Conservation (phyloP, 768 basidiomycete genomes). For the Rhizopogon vinicolor region DNA sequence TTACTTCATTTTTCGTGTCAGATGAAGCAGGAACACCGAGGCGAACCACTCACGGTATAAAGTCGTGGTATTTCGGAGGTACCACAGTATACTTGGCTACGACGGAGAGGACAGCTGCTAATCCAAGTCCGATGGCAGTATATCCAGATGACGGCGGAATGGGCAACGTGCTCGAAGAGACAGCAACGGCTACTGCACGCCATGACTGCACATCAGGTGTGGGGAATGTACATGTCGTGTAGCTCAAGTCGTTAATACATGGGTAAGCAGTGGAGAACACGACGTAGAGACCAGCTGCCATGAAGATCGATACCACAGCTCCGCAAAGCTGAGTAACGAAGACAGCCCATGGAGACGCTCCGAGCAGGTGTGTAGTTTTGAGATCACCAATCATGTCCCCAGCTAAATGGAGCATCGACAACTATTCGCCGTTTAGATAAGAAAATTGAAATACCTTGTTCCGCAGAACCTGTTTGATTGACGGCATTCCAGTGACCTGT, state of each 20-base stretch:
- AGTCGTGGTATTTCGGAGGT: constrained; percentile 19
- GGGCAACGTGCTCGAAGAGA: constrained; percentile 22
- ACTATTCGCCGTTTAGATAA: background rate
- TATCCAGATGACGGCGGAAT: constrained; percentile 53
- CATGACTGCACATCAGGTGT: background rate
- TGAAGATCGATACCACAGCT: constrained; percentile 53
- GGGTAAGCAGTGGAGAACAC: constrained; percentile 57
- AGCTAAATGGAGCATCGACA: constrained; percentile 15
- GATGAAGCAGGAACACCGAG: background rate
- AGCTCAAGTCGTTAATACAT: constrained; percentile 37
- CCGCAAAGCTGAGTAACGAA: constrained; percentile 56
- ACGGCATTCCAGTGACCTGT: background rate
- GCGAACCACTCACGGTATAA: constrained; percentile 12
- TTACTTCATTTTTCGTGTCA: constrained; percentile 8
- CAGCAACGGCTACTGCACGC: constrained; percentile 14
- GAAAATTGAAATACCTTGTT: constrained; percentile 1
- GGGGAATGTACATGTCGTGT: constrained; percentile 4
- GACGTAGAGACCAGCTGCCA: constrained; percentile 51
- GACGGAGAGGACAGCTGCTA: constrained; percentile 40
- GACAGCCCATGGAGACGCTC: constrained; percentile 56
- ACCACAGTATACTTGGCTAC: constrained; percentile 30
- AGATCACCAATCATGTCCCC: constrained; percentile 60
- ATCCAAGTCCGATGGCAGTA: constrained; percentile 49
- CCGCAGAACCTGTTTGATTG: constrained; percentile 3
- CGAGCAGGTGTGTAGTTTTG: constrained; percentile 60